These are phyloP conservation scores for Cephalotrichum gorgonifer DNA, from an alignment of 2,329 filamentous ascomycete genomes.

Conservation along the genomic window DNA sequence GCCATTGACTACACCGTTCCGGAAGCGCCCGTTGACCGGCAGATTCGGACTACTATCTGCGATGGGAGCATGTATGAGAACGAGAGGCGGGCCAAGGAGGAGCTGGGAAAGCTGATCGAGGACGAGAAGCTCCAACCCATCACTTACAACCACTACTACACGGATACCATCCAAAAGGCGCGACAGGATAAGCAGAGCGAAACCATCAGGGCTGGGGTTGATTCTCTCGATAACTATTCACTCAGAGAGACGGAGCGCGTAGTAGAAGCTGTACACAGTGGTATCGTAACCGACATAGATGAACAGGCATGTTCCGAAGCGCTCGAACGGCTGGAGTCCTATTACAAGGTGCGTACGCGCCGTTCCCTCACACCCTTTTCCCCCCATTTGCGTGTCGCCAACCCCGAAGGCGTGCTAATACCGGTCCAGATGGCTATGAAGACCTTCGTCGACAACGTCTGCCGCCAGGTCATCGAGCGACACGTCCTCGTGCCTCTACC, in stretches of 20 bases:
- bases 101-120: constrained; percentile 8
- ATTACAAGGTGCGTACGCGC: constrained; percentile 14
- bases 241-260: too few relatives aligned
- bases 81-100: constrained; percentile 2
- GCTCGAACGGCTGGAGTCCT: too few relatives aligned
- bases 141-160: constrained; percentile 13
- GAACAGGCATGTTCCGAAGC: too few relatives aligned
- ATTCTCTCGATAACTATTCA: constrained; percentile 4
- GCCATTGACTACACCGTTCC: too few relatives aligned
- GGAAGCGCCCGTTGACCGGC: too few relatives aligned
- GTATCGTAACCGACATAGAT: too few relatives aligned
- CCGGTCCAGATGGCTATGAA: constrained; percentile 10
- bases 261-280: too few relatives aligned
- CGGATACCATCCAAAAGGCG: constrained; percentile 9
- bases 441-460: constrained; percentile 16
- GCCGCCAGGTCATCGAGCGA: constrained; percentile 13
- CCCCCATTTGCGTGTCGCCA: too few relatives aligned
- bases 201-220: constrained; percentile 5
- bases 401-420: too few relatives aligned
- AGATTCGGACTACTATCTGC: background rate
- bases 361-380: too few relatives aligned
- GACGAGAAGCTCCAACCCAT: constrained; percentile 8
- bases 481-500: constrained; percentile 11
- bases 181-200: constrained; percentile 6
- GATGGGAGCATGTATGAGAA: constrained; percentile 3